These are phyloP conservation scores for Hymenotorrendiella dingleyae DNA, from an alignment of 2,329 filamentous ascomycete genomes.

Conservation along the genomic window DNA sequence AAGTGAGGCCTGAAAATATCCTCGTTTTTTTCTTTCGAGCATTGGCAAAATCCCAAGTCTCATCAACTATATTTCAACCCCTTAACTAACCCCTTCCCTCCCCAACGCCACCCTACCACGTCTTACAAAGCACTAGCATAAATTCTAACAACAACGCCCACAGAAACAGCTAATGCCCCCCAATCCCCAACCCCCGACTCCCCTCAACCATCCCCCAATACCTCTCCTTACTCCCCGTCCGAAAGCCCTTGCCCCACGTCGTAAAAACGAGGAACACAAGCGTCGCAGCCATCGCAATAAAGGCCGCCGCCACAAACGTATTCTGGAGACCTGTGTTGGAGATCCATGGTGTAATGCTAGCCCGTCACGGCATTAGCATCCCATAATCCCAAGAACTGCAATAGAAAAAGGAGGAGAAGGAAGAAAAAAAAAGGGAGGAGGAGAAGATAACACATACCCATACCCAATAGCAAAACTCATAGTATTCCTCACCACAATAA, in stretches of 20 bases:
- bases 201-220: constrained; percentile 36
- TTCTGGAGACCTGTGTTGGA: constrained; percentile 37
- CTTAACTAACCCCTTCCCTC: no score
- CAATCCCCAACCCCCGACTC: no score
- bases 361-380: neutral
- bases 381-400: neutral
- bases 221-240: constrained; percentile 33
- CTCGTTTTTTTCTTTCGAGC: no score
- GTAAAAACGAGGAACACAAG: constrained; percentile 41
- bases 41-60: no score
- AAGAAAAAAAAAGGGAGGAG: no score
- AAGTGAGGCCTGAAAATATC: no score
- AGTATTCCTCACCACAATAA: constrained; percentile 43
- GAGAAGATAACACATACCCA: no score
- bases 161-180: no score
- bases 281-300: constrained; percentile 32
- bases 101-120: no score
- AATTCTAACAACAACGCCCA: no score
- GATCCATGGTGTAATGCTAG: constrained; percentile 38
- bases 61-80: no score
- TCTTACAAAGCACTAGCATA: no score
- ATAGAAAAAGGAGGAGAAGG: neutral
- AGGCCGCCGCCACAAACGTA: constrained; percentile 39
- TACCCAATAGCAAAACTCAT: constrained; percentile 26
- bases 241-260: constrained; percentile 41